These are phyloP conservation scores for Selenicereus undatus DNA, from an alignment of 148 eudicot genomes.

Conservation along the genomic window DNA sequence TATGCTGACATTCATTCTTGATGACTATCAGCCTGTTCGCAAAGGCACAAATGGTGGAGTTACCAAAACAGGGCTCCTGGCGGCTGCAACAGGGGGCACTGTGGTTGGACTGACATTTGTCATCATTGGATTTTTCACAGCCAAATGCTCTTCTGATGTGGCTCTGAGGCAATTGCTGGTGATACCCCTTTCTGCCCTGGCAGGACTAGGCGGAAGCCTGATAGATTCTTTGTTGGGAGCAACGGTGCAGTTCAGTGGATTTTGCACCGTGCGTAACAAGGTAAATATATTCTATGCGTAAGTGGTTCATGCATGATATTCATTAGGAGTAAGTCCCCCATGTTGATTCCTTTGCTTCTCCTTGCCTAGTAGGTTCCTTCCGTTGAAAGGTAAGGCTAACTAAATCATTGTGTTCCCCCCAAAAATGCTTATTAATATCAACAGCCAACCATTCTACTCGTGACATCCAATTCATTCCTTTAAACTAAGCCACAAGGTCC, in stretches of 20 bases:
- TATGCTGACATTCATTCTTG: constrained; percentile 20
- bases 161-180: constrained; percentile 75
- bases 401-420: neutral
- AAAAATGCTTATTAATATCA: neutral
- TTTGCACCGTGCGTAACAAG: constrained; percentile 77
- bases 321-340: neutral
- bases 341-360: neutral
- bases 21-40: constrained; percentile 36
- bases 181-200: constrained; percentile 69
- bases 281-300: constrained; percentile 29
- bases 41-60: constrained; percentile 98
- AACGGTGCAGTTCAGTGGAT: constrained; percentile 82
- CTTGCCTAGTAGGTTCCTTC: neutral
- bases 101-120: constrained; percentile 71
- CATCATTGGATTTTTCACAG: constrained; percentile 56
- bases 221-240: constrained; percentile 92
- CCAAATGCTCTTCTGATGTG: constrained; percentile 49
- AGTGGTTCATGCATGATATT: neutral
- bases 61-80: constrained; percentile 76
- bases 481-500: no score
- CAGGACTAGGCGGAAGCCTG: constrained; percentile 80
- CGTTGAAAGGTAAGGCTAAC: neutral
- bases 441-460: no score
- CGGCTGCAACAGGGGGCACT: constrained; percentile 81
- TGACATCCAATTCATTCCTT: no score